phyloP scores from a whole-genome alignment of 257 asterid species.

The Penstemon davidsonii region DNA sequence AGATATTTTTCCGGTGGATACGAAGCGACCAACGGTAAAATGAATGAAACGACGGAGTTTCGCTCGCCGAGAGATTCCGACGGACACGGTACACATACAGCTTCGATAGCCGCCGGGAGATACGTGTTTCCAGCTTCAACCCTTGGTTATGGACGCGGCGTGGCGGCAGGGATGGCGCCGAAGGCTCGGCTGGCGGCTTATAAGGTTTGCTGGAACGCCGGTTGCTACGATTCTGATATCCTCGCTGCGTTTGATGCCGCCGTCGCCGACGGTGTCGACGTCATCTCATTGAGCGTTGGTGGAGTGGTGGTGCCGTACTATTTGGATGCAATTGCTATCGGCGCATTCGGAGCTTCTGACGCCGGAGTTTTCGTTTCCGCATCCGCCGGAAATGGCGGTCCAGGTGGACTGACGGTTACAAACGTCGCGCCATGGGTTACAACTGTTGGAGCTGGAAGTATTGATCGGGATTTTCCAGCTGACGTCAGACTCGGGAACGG shows the following conservation, averaged over 20 bases:
- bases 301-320: conserved; percentile 86
- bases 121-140: conserved; percentile 80
- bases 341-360: conserved; percentile 68
- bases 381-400: conserved; percentile 92
- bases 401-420: conserved; percentile 76
- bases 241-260: conserved; percentile 90
- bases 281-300: conserved; percentile 79
- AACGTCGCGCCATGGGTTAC: conserved; percentile 94
- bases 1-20: conserved; percentile 62
- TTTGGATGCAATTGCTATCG: conserved; percentile 79
- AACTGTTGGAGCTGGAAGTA: conserved; percentile 84
- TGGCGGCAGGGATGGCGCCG: conserved; percentile 97
- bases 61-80: conserved; percentile 84
- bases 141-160: conserved; percentile 83
- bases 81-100: conserved; percentile 97
- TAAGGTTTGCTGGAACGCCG: conserved; percentile 84
- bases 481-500: conserved; percentile 78
- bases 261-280: conserved; percentile 83
- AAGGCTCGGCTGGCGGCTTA: conserved; percentile 87
- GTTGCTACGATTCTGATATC: conserved; percentile 86
- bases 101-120: conserved; percentile 94
- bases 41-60: conserved; percentile 67
- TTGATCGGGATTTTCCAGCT: conserved; percentile 88
- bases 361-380: conserved; percentile 82
- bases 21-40: conserved; percentile 71